These are phyloP conservation scores for Teratosphaeria epicoccoides DNA, from an alignment of 2,329 filamentous ascomycete genomes.

Conservation along the genomic window DNA sequence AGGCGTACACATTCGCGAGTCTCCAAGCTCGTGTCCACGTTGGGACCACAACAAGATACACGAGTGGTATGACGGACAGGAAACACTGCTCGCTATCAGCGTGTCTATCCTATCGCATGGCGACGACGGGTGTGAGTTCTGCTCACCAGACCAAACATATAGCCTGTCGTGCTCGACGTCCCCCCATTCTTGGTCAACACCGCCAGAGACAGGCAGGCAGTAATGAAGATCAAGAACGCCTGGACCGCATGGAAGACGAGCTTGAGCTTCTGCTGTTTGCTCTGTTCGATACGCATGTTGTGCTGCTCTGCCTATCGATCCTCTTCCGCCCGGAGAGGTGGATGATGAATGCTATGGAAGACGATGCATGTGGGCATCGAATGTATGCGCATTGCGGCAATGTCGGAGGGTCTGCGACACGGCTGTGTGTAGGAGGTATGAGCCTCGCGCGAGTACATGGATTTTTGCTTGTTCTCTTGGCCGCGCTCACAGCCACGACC, in stretches of 20 bases:
- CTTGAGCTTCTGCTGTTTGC: slow-evolving; percentile 45
- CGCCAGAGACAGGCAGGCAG: slow-evolving; percentile 47
- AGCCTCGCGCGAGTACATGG: not conserved
- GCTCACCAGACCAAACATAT: slow-evolving; percentile 48
- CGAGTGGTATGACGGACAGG: slow-evolving; percentile 45
- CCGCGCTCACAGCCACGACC: not conserved
- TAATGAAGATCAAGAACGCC: slow-evolving; percentile 46
- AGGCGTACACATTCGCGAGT: slow-evolving; percentile 51
- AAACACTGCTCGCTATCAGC: slow-evolving; percentile 39
- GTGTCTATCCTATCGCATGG: not conserved
- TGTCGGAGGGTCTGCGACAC: not conserved
- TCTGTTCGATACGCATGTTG: slow-evolving; percentile 35
- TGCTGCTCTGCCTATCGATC: not conserved
- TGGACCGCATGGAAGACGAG: slow-evolving; percentile 45
- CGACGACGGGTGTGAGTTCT: not conserved
- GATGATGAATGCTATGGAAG: not conserved
- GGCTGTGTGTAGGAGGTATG: not conserved
- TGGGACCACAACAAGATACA: slow-evolving; percentile 51
- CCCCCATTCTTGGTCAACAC: slow-evolving; percentile 45
- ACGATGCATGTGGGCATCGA: no score
- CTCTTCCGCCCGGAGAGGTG: not conserved
- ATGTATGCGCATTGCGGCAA: not conserved
- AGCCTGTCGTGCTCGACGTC: slow-evolving; percentile 45
- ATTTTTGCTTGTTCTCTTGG: not conserved
- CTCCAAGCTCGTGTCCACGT: slow-evolving; percentile 49